Percentiles rank a stretch among this genome's conserved stretches.
These are phyloP conservation scores for Colletotrichum sp. DNA, from an alignment of 2,329 filamentous ascomycete genomes.

Conservation along the genomic window DNA sequence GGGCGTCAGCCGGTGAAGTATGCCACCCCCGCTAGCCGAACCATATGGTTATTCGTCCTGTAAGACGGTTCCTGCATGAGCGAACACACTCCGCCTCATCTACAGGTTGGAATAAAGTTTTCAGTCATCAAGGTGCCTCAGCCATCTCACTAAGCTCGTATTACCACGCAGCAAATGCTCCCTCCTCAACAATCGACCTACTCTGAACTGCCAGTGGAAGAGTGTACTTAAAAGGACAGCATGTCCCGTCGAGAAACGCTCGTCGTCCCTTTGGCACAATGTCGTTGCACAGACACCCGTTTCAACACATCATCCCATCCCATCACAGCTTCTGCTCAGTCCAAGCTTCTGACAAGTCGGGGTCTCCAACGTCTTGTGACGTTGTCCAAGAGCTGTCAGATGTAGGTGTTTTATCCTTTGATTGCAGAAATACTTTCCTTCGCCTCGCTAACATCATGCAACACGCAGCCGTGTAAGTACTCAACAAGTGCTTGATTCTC, in stretches of 20 bases:
- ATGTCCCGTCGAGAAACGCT: not conserved
- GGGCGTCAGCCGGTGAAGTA: not conserved
- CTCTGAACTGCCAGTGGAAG: not conserved
- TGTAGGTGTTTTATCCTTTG: not conserved
- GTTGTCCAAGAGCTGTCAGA: not conserved
- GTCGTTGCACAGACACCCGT: not conserved
- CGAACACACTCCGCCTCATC: not conserved
- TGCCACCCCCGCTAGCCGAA: not conserved
- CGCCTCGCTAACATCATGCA: not conserved
- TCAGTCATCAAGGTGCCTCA: not conserved
- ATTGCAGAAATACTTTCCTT: not conserved
- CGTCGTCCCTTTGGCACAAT: not conserved
- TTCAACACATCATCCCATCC: not conserved
- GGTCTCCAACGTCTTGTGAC: not conserved
- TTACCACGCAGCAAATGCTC: not conserved
- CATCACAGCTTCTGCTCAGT: not conserved
- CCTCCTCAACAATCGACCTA: not conserved
- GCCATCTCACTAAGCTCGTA: not conserved
- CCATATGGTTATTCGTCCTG: not conserved
- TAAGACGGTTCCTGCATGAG: not conserved
- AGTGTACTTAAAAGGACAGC: not conserved
- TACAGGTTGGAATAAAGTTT: not conserved
- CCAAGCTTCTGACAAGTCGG: not conserved
- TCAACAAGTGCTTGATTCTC: slow-evolving; percentile 6
- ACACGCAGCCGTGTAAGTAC: not conserved